Conservation (phyloP, 257 asterid genomes). For the Striga asiatica region DNA sequence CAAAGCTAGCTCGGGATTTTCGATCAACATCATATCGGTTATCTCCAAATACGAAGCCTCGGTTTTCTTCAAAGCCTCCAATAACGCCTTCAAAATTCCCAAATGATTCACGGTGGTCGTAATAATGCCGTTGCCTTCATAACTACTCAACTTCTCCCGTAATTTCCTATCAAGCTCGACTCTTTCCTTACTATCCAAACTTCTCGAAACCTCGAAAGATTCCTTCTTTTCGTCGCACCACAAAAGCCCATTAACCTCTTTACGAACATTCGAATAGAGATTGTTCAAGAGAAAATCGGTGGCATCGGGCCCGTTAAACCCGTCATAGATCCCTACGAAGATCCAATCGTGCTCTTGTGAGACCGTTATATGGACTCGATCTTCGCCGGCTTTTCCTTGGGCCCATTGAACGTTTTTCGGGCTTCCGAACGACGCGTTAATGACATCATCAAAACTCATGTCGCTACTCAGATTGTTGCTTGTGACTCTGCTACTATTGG, state of each 20-base stretch:
- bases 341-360: constrained; percentile 90
- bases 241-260: constrained; percentile 67
- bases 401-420: constrained; percentile 97
- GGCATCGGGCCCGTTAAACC: constrained; percentile 94
- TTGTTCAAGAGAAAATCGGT: constrained; percentile 65
- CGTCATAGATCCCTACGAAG: constrained; percentile 88
- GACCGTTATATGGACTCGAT: constrained; percentile 72
- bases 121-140: neutral
- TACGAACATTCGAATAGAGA: constrained; percentile 62
- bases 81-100: constrained; percentile 69
- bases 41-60: constrained; percentile 74
- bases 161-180: constrained; percentile 30
- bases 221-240: constrained; percentile 72
- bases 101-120: constrained; percentile 31
- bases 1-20: constrained; percentile 89
- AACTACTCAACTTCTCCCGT: constrained; percentile 35
- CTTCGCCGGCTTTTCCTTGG: constrained; percentile 96
- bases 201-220: constrained; percentile 21
- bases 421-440: constrained; percentile 54
- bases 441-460: constrained; percentile 63
- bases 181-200: constrained; percentile 37
- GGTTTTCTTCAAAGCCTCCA: constrained; percentile 73
- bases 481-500: constrained; percentile 32
- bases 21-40: constrained; percentile 63
- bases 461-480: constrained; percentile 52